phyloP scores from a whole-genome alignment of 805 yeast species.

The Nakazawaea laoshanensis region DNA sequence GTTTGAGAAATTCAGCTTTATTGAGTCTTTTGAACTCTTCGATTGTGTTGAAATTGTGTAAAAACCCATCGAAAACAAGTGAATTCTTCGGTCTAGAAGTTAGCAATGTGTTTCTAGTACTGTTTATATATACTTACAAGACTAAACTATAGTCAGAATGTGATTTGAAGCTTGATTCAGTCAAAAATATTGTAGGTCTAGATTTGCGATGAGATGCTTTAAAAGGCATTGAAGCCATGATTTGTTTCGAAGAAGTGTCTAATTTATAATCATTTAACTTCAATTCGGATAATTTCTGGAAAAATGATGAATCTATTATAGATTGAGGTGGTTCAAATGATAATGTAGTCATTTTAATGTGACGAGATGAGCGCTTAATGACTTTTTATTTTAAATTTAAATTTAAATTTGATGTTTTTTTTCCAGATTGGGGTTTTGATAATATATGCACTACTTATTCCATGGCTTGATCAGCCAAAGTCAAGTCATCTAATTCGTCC shows the following conservation, averaged over 20 bases:
- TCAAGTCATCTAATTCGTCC: constrained; percentile 93
- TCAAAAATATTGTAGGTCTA: constrained; percentile 20
- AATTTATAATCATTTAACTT: constrained; percentile 72
- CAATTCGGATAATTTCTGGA: constrained; percentile 60
- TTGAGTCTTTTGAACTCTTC: constrained; percentile 74
- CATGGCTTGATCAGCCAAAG: constrained; percentile 45
- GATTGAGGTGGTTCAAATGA: constrained; percentile 51
- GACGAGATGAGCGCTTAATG: too few species aligned
- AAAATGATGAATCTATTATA: constrained; percentile 82
- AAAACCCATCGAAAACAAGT: constrained; percentile 23
- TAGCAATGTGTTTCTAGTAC: constrained; percentile 2
- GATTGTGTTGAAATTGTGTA: constrained; percentile 66
- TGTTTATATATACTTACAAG: constrained; percentile 14
- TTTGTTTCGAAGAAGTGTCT: constrained; percentile 33
- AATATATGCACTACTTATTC: not conserved
- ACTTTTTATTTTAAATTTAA: too few species aligned
- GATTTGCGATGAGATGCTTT: constrained; percentile 23
- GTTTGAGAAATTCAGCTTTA: constrained; percentile 48
- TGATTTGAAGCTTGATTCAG: constrained; percentile 24
- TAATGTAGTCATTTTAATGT: constrained; percentile 6
- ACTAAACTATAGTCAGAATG: constrained; percentile 8
- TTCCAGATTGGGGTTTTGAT: too few species aligned
- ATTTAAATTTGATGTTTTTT: too few species aligned
- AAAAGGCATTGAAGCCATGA: constrained; percentile 32
- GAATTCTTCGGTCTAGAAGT: constrained; percentile 13